Conservation (phyloP, 2,329 filamentous ascomycete species). For the Alternaria panax region DNA sequence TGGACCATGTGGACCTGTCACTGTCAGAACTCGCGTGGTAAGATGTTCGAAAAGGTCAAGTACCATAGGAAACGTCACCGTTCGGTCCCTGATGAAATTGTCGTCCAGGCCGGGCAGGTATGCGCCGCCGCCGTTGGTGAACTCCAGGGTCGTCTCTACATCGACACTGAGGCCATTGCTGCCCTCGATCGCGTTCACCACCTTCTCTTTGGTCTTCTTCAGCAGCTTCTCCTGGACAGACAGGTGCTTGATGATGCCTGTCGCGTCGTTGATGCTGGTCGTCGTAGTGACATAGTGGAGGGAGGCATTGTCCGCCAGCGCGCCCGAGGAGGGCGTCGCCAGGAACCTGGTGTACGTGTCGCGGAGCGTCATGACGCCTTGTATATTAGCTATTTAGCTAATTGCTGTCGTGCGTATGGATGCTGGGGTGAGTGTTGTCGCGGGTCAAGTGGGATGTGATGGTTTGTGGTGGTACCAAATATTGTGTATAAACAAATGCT, state of each 20-base stretch:
- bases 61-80: slow-evolving; percentile 82
- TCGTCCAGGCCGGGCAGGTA: slow-evolving; percentile 91
- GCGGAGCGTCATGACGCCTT: slow-evolving; percentile 36
- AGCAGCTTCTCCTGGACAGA: slow-evolving; percentile 73
- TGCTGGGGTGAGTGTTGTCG: background rate
- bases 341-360: slow-evolving; percentile 58
- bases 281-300: slow-evolving; percentile 89
- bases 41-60: slow-evolving; percentile 3
- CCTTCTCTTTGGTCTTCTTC: slow-evolving; percentile 81
- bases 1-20: slow-evolving; percentile 75
- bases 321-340: slow-evolving; percentile 51
- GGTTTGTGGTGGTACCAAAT: slow-evolving; percentile 12
- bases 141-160: slow-evolving; percentile 82
- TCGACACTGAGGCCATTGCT: slow-evolving; percentile 75
- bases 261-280: slow-evolving; percentile 72
- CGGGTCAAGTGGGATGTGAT: slow-evolving; percentile 11
- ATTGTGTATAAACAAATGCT: slow-evolving; percentile 21
- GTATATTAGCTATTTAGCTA: slow-evolving; percentile 14
- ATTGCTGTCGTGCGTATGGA: slow-evolving; percentile 20
- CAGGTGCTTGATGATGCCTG: slow-evolving; percentile 85
- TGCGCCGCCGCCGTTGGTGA: slow-evolving; percentile 78
- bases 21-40: slow-evolving; percentile 16
- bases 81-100: slow-evolving; percentile 87
- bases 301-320: slow-evolving; percentile 55
- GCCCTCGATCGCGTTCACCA: slow-evolving; percentile 77